phyloP scores from a whole-genome alignment of 192 early-diverging fungal species.

The Coemansia sp. region DNA sequence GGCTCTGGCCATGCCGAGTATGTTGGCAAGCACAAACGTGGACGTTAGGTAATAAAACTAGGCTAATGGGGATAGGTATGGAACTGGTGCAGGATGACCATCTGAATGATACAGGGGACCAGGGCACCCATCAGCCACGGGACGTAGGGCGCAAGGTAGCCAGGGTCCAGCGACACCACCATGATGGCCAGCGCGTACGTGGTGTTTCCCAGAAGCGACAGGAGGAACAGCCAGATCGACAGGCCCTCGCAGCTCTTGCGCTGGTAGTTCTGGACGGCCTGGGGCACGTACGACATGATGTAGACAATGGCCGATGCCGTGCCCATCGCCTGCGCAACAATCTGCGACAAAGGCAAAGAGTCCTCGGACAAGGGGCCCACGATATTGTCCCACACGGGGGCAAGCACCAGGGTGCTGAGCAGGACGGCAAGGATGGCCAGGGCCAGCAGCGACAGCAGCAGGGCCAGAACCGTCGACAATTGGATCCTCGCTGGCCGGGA shows the following conservation, averaged over 20 bases:
- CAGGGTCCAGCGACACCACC: conserved; percentile 60
- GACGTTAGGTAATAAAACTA: neutral
- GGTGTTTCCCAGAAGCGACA: conserved; percentile 71
- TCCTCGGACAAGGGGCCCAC: neutral
- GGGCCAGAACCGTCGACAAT: conserved; percentile 10
- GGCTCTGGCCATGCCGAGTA: conserved; percentile 33
- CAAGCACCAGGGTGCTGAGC: conserved; percentile 13
- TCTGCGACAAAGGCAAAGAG: conserved; percentile 14
- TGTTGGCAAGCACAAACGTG: conserved; percentile 39
- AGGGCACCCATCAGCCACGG: conserved; percentile 71
- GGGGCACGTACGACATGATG: conserved; percentile 65
- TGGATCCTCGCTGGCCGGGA: neutral
- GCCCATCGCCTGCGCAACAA: conserved; percentile 42
- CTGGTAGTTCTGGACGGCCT: conserved; percentile 71
- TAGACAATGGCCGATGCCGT: conserved; percentile 34
- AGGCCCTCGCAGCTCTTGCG: conserved; percentile 74
- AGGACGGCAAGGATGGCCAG: conserved; percentile 22
- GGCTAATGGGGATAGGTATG: conserved; percentile 49
- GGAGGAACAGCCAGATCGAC: conserved; percentile 72
- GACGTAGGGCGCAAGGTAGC: conserved; percentile 61
- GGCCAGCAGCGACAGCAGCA: conserved; percentile 21
- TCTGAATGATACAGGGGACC: conserved; percentile 71
- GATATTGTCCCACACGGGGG: neutral
- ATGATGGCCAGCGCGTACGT: conserved; percentile 65
- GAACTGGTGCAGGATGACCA: conserved; percentile 68